phyloP scores from a whole-genome alignment of 768 basidiomycete species.

The Termitomyces sp. region DNA sequence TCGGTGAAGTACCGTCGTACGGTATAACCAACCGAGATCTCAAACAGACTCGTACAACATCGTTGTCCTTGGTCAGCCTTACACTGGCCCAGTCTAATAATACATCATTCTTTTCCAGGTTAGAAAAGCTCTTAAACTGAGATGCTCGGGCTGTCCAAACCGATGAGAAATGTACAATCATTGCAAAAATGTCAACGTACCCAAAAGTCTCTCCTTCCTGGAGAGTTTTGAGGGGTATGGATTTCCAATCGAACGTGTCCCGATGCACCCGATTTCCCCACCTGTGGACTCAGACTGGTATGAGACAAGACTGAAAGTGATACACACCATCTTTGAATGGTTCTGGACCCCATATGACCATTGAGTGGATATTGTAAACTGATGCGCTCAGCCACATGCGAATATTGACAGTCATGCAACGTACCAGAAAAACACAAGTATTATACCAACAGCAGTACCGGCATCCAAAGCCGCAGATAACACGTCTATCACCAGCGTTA shows the following conservation, averaged over 20 bases:
- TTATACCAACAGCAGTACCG: slow-evolving; percentile 62
- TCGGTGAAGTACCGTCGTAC: neutral
- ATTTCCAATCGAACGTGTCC: slow-evolving; percentile 32
- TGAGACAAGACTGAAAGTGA: neutral
- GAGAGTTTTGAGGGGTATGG: slow-evolving; percentile 22
- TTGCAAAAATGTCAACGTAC: slow-evolving; percentile 14
- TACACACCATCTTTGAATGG: slow-evolving; percentile 34
- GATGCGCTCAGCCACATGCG: neutral
- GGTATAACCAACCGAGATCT: neutral
- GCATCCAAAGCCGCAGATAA: slow-evolving; percentile 74
- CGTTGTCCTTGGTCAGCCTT: neutral
- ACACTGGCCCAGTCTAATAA: neutral
- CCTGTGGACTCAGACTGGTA: neutral
- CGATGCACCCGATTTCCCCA: slow-evolving; percentile 28
- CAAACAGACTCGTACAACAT: neutral
- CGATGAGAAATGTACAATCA: neutral
- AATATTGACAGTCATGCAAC: slow-evolving; percentile 17
- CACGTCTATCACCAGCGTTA: slow-evolving; percentile 43
- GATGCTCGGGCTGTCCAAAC: neutral
- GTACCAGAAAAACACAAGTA: slow-evolving; percentile 69
- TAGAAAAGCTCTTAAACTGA: neutral
- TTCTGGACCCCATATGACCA: slow-evolving; percentile 32
- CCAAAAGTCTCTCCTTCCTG: slow-evolving; percentile 31
- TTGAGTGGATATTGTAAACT: slow-evolving; percentile 45
- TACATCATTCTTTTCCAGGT: neutral